Evolutionary conservation across 2,329 filamentous ascomycete genomes (phyloP), one percentile per base, ranked within the genome.

Genomic region (Lecanicillium sp.): DNA sequence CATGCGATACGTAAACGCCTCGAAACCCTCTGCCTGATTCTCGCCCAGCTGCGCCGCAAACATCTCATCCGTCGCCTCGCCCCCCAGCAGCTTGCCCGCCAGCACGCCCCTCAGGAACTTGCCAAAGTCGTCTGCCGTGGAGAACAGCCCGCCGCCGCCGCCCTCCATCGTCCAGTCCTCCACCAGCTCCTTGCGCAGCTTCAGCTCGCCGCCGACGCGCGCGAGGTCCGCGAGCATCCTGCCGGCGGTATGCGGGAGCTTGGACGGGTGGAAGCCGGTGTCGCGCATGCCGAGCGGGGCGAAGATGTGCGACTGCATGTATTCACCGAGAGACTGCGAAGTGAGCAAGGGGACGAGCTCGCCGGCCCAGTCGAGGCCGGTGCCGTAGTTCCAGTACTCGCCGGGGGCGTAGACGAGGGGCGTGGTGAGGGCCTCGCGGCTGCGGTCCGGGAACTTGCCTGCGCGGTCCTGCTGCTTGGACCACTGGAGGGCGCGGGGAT

Each of bases 301-400:
- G n/a, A 69, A 64, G 14, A 72, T 55, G 55, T 68, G 55, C 40
- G 57, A 43, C 26, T 61, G 53, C 61, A 70, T 65, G 59, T 68
- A 71, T 5, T 53, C 55, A 0, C 62, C 62, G 3, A 78, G 57
- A 1, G 51, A 53, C 44, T 61, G 54, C 6, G 64, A 64, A 0
- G 66, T 69, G 4, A 71, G 37, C 4, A 57, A 58, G 55, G 75
- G 69, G 4, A 78, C 58, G 1, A 69, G 59, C 5, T 68, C 50
- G 3, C 71, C 73, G 0, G 69, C 73, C 66, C 71, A 78, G 60
- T 78, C 75, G 35, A 69, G 49, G 0, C 61, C 59, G 3, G 63
- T 56, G 4, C 75, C 73, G 50, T 79, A 79, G 24, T 59, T 61
- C 74, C 74, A 79, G 6, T 67, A 65, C 3, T 67, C 61, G 1